Conservation (phyloP, 1,139 yeast species). For the Debaryomycetaceae sp. region DNA sequence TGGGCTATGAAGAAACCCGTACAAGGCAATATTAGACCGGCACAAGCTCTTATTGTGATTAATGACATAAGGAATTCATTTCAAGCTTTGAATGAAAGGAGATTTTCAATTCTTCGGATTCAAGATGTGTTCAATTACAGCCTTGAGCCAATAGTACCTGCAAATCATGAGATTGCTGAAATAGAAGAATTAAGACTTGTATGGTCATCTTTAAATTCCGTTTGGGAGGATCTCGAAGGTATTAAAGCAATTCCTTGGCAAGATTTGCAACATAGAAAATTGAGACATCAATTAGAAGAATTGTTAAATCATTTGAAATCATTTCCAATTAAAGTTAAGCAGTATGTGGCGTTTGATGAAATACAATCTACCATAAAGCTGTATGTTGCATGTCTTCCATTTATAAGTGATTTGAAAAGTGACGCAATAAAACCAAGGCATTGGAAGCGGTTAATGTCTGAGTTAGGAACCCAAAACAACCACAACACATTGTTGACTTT, state of each 20-base stretch:
- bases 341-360: conserved; percentile 66
- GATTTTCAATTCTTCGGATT: conserved; percentile 36
- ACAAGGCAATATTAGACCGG: conserved; percentile 38
- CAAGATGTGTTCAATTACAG: conserved; percentile 41
- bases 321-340: conserved; percentile 60
- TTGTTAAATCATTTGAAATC: conserved; percentile 45
- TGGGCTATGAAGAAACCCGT: conserved; percentile 39
- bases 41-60: conserved; percentile 48
- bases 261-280: conserved; percentile 41
- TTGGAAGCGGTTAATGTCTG: conserved; percentile 54
- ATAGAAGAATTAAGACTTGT: conserved; percentile 56
- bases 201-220: conserved; percentile 61
- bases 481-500: conserved; percentile 32
- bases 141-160: conserved; percentile 21
- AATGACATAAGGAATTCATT: conserved; percentile 35
- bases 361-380: conserved; percentile 47
- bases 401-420: conserved; percentile 50
- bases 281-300: conserved; percentile 53
- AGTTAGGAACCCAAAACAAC: conserved; percentile 18
- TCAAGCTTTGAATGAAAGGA: conserved; percentile 14
- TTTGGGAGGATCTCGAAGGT: conserved; percentile 51
- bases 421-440: conserved; percentile 65
- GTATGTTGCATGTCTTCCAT: conserved; percentile 35
- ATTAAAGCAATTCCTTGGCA: conserved; percentile 51
- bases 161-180: conserved; percentile 44